A percentile compares a stretch with the other conserved stretches of the same genome.
phyloP scores from a whole-genome alignment of 164 flowering plant species.

The Kalanchoe fedtschenkoi region DNA sequence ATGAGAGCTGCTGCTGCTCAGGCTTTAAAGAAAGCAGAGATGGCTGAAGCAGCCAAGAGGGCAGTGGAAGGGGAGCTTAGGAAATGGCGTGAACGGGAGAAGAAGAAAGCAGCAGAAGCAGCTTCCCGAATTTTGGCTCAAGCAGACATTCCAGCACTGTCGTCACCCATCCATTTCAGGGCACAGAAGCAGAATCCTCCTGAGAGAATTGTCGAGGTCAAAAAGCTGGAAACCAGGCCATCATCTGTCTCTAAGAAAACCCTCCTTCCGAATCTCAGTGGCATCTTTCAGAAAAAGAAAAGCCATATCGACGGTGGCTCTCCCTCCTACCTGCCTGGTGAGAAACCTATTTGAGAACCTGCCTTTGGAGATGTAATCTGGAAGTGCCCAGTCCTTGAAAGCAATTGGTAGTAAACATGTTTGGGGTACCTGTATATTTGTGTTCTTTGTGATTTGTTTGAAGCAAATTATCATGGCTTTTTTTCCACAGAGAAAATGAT shows the following conservation, averaged over 20 bases:
- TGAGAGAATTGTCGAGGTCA: slow-evolving; percentile 15
- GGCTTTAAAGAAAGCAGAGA: slow-evolving; percentile 69
- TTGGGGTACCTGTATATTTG: background rate
- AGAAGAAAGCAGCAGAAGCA: slow-evolving; percentile 73
- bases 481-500: background rate
- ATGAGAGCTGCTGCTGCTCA: slow-evolving; percentile 56
- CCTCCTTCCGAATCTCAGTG: slow-evolving; percentile 48
- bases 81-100: slow-evolving; percentile 78
- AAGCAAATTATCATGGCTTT: background rate
- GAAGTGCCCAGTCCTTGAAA: background rate
- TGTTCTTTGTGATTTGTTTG: background rate
- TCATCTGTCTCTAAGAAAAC: slow-evolving; percentile 40
- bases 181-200: slow-evolving; percentile 23
- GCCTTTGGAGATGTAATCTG: background rate
- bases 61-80: slow-evolving; percentile 60
- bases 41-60: slow-evolving; percentile 80
- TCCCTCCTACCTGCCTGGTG: slow-evolving; percentile 67
- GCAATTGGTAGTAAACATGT: background rate
- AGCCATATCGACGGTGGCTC: slow-evolving; percentile 48
- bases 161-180: slow-evolving; percentile 32
- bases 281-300: slow-evolving; percentile 62
- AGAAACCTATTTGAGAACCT: slow-evolving; percentile 32
- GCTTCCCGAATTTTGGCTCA: slow-evolving; percentile 60
- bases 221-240: slow-evolving; percentile 42
- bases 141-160: slow-evolving; percentile 8